Conservation (phyloP, 148 eudicot species). For the Camellia sinensis region DNA sequence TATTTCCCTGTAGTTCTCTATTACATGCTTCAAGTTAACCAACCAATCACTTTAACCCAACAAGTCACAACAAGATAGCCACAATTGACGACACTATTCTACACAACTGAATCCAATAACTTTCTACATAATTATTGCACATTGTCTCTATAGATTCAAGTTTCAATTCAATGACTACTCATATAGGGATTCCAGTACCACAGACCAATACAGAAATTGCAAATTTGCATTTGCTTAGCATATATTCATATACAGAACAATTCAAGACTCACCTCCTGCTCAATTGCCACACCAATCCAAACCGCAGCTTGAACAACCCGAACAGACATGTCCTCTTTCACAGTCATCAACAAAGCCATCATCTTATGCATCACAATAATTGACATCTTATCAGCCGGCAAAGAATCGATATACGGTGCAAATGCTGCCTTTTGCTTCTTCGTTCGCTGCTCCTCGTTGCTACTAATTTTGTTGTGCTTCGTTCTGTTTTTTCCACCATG, state of each 20-base stretch:
- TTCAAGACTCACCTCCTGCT: slow-evolving; percentile 59
- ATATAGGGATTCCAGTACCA: neutral
- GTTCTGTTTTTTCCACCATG: too few relatives aligned
- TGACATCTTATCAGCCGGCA: slow-evolving; percentile 93
- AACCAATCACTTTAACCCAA: neutral
- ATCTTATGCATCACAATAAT: slow-evolving; percentile 89
- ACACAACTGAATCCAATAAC: neutral
- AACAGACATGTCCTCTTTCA: slow-evolving; percentile 48
- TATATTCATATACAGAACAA: neutral
- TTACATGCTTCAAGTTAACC: neutral
- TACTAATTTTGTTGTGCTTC: too few relatives aligned
- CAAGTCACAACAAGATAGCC: neutral
- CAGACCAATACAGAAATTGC: neutral
- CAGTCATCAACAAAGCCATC: slow-evolving; percentile 77
- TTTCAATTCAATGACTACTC: neutral
- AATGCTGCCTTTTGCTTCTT: slow-evolving; percentile 47
- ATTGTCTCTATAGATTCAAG: neutral
- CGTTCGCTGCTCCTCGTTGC: too few relatives aligned
- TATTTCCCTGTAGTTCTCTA: neutral
- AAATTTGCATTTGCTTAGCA: neutral
- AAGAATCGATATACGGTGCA: slow-evolving; percentile 51
- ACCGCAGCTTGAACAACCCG: slow-evolving; percentile 73
- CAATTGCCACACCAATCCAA: slow-evolving; percentile 78
- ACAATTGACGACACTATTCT: neutral
- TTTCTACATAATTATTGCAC: neutral